Evolutionary conservation across 1,284 basidiomycete genomes (phyloP), one percentile per base, ranked within the genome.

Genomic region (Testicularia cyperi): DNA sequence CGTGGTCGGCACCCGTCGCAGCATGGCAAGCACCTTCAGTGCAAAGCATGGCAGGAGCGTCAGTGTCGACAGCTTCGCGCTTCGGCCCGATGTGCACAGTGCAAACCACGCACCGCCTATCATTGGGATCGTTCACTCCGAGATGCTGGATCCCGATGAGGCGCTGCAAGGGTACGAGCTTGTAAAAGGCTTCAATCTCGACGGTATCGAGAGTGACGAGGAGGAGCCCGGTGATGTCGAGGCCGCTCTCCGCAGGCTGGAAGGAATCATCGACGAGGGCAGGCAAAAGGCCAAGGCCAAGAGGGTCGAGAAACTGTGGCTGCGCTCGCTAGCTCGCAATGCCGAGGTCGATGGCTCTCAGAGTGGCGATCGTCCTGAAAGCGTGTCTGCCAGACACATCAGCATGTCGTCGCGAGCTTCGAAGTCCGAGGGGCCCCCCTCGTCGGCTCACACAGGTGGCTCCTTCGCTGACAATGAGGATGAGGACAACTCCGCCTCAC

Each of bases 241-340:
- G 39, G 69, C 69, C 13, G 68, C 70, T 4, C 41, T 73, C 23
- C 57, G 63, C 18, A 40, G 69, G 19, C 45, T 73, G 5, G 70
- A 73, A 38, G 70, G 70, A 20, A 49, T 71, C 47, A 70, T 73
- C 23, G 70, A 73, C 34, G 56, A 72, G 26, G 69, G 67, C 28
- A 68, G 70, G 31, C 67, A 68, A 23, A 45, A 47, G 31, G 44
- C 44, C 21, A 55, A 58, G 38, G 61, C 64, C 2, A 49, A 54
- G 14, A 42, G 60, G 6, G 70, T 72, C 14, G 68, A 73, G 36
- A 30, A 38, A 18, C 38, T 70, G 18, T 72, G 58, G 63, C 48
- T 63, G 40, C 46, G 63, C 10, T 64, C 61, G 2, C 30, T 58
- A 38, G 60, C 53, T 22, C 48, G 53, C 21, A 63, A 63, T 21